Percentiles rank a stretch among this genome's conserved stretches.
Evolutionary conservation across 2,329 filamentous ascomycete species (phyloP).

Genomic region (Xenosphaeropsis pyriputrescens): DNA sequence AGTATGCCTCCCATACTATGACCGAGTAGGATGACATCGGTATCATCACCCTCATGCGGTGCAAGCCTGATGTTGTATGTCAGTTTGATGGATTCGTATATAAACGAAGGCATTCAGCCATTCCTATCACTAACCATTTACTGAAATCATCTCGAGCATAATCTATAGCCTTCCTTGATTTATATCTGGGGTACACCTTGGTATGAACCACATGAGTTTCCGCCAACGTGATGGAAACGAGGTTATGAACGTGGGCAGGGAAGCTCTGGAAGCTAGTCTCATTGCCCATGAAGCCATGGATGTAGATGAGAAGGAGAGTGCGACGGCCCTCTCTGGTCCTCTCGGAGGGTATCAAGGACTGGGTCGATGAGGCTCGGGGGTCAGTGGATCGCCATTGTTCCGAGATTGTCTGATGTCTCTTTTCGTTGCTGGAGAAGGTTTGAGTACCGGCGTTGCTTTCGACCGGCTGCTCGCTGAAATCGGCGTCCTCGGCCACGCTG

Average conservation of each 20-base stretch:
- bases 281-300: slow-evolving; percentile 84
- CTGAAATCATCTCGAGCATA: slow-evolving; percentile 75
- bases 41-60: slow-evolving; percentile 58
- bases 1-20: slow-evolving; percentile 86
- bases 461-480: too few relatives aligned
- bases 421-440: background rate
- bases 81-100: background rate
- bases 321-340: slow-evolving; percentile 23
- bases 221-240: slow-evolving; percentile 49
- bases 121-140: slow-evolving; percentile 37
- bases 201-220: slow-evolving; percentile 73
- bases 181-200: slow-evolving; percentile 73
- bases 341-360: slow-evolving; percentile 17
- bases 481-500: background rate
- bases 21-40: slow-evolving; percentile 71
- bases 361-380: slow-evolving; percentile 18
- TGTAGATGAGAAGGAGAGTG: slow-evolving; percentile 60
- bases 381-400: slow-evolving; percentile 18
- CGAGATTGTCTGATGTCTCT: slow-evolving; percentile 14
- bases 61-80: slow-evolving; percentile 36
- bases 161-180: slow-evolving; percentile 56
- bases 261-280: slow-evolving; percentile 81
- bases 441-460: too few relatives aligned
- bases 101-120: too few relatives aligned
- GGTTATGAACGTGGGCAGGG: slow-evolving; percentile 71